Base-by-base conservation (phyloP, 805 yeast genomes). In the Nakazawaea molendinolei region DNA sequence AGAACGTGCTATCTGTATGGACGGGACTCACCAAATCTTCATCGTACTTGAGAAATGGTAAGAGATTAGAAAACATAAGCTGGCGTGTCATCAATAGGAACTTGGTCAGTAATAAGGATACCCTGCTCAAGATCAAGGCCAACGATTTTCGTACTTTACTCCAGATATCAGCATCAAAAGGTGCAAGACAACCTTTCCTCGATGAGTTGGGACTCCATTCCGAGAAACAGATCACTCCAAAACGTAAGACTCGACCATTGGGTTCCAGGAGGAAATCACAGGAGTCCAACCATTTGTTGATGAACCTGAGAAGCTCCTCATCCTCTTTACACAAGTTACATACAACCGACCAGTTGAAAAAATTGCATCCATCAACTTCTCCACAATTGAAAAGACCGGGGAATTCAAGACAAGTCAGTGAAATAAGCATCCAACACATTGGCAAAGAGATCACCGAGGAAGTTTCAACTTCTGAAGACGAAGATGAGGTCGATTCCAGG, bases 1-100 rank as follows among this genome's bases (percentile, higher is more conserved):
- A 63, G 36, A 61, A 60, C 33, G 61, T 65, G 3, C 44, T 65
- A 20, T 56, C 63, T 3, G 56, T 65, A 17, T 64, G 69, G 67
- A 60, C 67, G 8, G 65, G 68, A 2, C 34, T 59, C 10, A 53
- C 53, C 8, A 58, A 59, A 36, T 51, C 58, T 2, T 48, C 58
- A 17, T 55, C 51, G 29, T 49, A 50, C 31, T 50, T 59, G 13
- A 43, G 44, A 24, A 55, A 58, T 35, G 64, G 64, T 19, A 50
- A 49, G 31, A 41, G 65, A 33, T 43, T 60, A 13, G 64, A 57
- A 37, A 59, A 60, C 37, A 48, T 58, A 10, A 50, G 60, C 33
- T 58, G 63, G 64, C 44, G 65, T 23, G 52, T 57, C 15, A 55
- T 58, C 12, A 60, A 60, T 35, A 46, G 55, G 25, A 51, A 51